A percentile compares a stretch with the other conserved stretches of the same genome.
Conservation (phyloP, 1,139 yeast species). For the Suzukiozyma palmioleophila region DNA sequence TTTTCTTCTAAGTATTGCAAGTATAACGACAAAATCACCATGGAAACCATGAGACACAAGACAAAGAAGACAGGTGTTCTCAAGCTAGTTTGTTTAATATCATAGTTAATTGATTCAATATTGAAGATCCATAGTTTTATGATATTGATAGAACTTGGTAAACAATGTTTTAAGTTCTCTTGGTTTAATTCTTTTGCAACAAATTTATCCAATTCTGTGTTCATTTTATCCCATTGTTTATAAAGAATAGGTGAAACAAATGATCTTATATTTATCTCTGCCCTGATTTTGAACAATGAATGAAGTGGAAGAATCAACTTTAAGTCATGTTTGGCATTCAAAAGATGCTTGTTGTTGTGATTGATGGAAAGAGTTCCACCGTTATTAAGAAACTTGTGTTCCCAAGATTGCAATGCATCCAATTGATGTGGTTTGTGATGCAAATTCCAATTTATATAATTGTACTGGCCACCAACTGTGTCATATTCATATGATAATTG, state of each 20-base stretch:
- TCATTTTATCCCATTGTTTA: conserved; percentile 66
- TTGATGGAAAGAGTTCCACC: conserved; percentile 58
- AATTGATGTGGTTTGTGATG: conserved; percentile 54
- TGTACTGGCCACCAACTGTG: conserved; percentile 18
- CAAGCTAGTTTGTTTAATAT: conserved; percentile 59
- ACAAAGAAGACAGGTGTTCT: conserved; percentile 73
- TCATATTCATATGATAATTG: conserved; percentile 52
- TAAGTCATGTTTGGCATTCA: conserved; percentile 50
- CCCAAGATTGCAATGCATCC: conserved; percentile 60
- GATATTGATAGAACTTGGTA: conserved; percentile 53
- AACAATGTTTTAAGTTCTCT: conserved; percentile 56
- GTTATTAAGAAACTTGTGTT: conserved; percentile 51
- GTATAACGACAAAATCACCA: conserved; percentile 58
- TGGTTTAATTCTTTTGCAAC: conserved; percentile 39
- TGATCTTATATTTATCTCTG: conserved; percentile 55
- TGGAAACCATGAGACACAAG: conserved; percentile 60
- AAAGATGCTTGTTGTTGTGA: conserved; percentile 45
- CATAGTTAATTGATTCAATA: conserved; percentile 50
- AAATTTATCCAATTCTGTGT: conserved; percentile 37
- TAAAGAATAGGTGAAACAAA: conserved; percentile 53
- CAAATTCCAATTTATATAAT: conserved; percentile 53
- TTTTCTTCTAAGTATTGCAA: conserved; percentile 46
- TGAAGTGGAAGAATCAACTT: conserved; percentile 62
- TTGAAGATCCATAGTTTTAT: conserved; percentile 67
- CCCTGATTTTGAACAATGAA: conserved; percentile 58